Evolutionary conservation across 1,284 basidiomycete genomes (phyloP), one percentile per base, ranked within the genome.

Genomic region (Volvariella volvacea): DNA sequence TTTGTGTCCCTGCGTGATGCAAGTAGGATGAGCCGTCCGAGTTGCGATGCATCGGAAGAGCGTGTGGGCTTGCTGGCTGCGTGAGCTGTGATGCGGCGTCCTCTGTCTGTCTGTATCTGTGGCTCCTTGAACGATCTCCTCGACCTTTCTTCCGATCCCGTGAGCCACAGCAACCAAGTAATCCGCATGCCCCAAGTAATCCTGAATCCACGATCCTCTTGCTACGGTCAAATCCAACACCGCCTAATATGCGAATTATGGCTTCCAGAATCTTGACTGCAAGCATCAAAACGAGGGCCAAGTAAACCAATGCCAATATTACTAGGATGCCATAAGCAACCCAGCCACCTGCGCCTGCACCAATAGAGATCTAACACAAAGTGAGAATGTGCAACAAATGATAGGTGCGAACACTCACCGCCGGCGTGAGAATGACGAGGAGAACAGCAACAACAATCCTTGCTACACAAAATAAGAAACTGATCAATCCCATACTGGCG

Each of bases 401-500:
- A 42, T 25, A 10, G 32, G 39, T 39, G 44, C 38, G 33, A 15
- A 42, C 36, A 74, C 89, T 67, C 61, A 97, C 94, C 49, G 85
- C 76, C 12, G 89, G 88, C 36, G 86, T 86, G 44, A 98, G 67
- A 49, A 97, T 89, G 53, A 98, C 83, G 41, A 96, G 70, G 36
- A 99, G 65, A 14, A 97, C 90, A 3, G 90, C 87, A 20, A 92
- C 80, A 15, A 92, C 83, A 56, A 97, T 92, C 52, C 95, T 75
- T 22, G 88, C 79, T 2, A 96, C 88, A 48, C 89, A 92, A 52
- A 94, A 84, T 55, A 96, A 69, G 67, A 96, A 95, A 61, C 88
- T 91, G 48, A 93, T 83, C 16, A 91, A 76, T 12, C 92, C 94
- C 94, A 97, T 97, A 52, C 91, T 89, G 1, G 94, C 92, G 2